phyloP scores from a whole-genome alignment of 495 filamentous ascomycete genomes.

The Tuber indicum region DNA sequence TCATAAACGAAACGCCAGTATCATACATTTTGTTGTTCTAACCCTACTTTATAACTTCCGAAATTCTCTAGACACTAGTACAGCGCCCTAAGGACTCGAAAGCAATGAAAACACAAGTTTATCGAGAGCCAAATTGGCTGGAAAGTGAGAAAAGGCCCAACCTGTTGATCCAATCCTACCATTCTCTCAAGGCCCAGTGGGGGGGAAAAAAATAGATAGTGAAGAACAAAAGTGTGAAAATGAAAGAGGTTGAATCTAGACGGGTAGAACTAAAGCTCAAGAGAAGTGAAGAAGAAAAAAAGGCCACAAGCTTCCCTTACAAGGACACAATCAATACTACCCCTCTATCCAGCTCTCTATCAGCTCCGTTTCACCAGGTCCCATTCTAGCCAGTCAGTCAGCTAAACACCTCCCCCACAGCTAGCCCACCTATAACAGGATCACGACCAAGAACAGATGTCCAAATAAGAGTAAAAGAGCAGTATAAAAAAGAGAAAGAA shows the following conservation, averaged over 20 bases:
- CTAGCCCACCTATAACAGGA: background rate
- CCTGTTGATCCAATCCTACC: background rate
- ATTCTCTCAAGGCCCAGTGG: background rate
- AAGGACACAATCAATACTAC: background rate
- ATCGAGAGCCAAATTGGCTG: background rate
- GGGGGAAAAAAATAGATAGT: background rate
- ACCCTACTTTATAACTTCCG: background rate
- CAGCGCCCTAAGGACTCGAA: background rate
- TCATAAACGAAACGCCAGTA: background rate
- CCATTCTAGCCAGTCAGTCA: background rate
- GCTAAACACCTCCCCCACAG: background rate
- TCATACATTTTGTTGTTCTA: background rate
- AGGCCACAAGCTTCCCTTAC: background rate
- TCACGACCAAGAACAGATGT: background rate
- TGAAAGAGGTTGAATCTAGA: background rate
- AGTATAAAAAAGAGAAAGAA: background rate
- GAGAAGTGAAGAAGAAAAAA: background rate
- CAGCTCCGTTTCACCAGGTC: background rate
- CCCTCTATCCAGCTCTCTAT: background rate
- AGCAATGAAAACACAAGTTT: background rate
- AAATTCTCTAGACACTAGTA: background rate
- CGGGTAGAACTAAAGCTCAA: background rate
- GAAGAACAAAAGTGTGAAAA: background rate
- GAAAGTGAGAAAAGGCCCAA: background rate
- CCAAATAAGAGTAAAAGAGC: background rate